A percentile compares a stretch with the other conserved stretches of the same genome.
phyloP scores from a whole-genome alignment of 345 rosid genomes.

The Microcos paniculata region DNA sequence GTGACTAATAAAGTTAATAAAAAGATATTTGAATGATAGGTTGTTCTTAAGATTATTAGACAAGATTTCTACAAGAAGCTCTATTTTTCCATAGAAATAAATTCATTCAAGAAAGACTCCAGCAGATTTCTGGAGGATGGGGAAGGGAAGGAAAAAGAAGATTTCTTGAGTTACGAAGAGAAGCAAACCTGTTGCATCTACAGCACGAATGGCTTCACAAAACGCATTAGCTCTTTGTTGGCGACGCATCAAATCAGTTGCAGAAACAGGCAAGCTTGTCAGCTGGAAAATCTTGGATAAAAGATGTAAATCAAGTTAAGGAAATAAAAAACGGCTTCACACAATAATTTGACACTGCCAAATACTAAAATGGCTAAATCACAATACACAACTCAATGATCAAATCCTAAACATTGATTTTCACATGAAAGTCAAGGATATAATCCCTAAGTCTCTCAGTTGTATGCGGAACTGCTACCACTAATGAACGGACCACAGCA shows the following conservation, averaged over 20 bases:
- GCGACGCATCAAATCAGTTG: conserved; percentile 62
- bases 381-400: neutral
- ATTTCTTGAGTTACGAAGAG: neutral
- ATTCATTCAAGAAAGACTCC: too few relatives aligned
- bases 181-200: conserved; percentile 87
- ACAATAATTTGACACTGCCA: neutral
- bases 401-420: neutral
- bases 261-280: conserved; percentile 57
- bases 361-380: neutral
- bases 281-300: conserved; percentile 87
- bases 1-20: too few relatives aligned
- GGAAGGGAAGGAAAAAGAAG: neutral
- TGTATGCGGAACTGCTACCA: conserved; percentile 88
- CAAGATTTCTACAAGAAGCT: too few relatives aligned
- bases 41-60: too few relatives aligned
- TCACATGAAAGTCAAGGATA: conserved; percentile 46
- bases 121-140: neutral
- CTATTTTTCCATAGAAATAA: too few relatives aligned
- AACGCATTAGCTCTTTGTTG: conserved; percentile 86
- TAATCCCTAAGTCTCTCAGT: conserved; percentile 87
- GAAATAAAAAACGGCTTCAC: conserved; percentile 31
- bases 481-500: conserved; percentile 85
- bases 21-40: too few relatives aligned
- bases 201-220: conserved; percentile 94
- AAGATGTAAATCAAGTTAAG: conserved; percentile 59